Evolutionary conservation across 352 stramenopile genomes (phyloP).

Genomic region (Phytophthora constricta): DNA sequence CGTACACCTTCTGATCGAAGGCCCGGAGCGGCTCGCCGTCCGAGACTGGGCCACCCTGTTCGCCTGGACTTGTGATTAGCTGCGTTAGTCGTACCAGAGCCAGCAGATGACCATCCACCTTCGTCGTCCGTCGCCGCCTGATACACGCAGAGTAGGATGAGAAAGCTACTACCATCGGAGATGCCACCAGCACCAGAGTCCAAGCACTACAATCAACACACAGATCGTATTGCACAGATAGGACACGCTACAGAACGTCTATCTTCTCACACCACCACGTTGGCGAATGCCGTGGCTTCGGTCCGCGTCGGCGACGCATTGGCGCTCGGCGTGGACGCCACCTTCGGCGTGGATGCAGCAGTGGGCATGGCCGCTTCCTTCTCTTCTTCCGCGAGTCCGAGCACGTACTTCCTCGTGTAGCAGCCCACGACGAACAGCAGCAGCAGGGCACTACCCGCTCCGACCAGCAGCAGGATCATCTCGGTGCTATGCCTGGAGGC

Average conservation of each 20-base stretch:
- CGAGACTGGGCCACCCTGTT: not conserved
- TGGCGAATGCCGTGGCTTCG: constrained; percentile 20
- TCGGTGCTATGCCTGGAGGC: constrained; percentile 55
- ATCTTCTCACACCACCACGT: constrained; percentile 4
- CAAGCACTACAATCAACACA: constrained; percentile 9
- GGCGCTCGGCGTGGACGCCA: not conserved
- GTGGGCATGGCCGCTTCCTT: constrained; percentile 7
- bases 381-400: constrained; percentile 63
- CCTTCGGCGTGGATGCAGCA: constrained; percentile 3
- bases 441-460: constrained; percentile 55
- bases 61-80: too few relatives aligned
- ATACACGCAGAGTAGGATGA: constrained; percentile 27
- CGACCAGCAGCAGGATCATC: constrained; percentile 62
- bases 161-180: constrained; percentile 12
- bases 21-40: not conserved
- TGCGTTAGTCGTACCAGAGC: too few relatives aligned
- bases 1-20: not conserved
- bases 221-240: constrained; percentile 29
- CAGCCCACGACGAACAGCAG: constrained; percentile 68
- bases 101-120: not conserved
- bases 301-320: constrained; percentile 3
- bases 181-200: constrained; percentile 23
- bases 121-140: not conserved
- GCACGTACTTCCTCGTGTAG: constrained; percentile 77
- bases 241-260: constrained; percentile 3